Percentiles rank a stretch among this genome's conserved stretches.
These are phyloP conservation scores for Schizonepeta tenuifolia DNA, from an alignment of 257 asterid species.

Conservation along the genomic window DNA sequence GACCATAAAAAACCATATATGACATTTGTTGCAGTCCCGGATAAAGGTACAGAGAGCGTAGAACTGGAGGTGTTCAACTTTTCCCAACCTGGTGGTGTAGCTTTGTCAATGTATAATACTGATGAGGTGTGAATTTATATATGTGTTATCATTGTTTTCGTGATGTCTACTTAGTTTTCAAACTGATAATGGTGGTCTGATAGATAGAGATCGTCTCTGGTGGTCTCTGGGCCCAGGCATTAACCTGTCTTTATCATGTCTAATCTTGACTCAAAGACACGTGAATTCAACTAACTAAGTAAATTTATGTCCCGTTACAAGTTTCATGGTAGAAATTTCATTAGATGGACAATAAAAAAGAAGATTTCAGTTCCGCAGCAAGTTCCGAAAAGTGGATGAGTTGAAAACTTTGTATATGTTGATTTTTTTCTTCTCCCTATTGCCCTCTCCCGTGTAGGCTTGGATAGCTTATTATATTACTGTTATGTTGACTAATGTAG, in stretches of 20 bases:
- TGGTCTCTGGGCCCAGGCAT: background rate
- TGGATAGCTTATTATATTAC: background rate
- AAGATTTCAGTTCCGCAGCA: background rate
- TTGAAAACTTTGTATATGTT: background rate
- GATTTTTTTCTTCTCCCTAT: background rate
- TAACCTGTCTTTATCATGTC: background rate
- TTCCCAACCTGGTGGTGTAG: conserved; percentile 68
- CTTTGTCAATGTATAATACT: conserved; percentile 73
- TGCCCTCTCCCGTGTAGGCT: background rate
- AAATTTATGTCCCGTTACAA: background rate
- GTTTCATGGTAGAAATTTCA: background rate
- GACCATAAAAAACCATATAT: conserved; percentile 7
- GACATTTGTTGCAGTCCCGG: conserved; percentile 53
- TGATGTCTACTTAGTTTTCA: background rate
- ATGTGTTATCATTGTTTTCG: conserved; percentile 11
- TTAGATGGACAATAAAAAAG: background rate
- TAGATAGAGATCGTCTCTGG: background rate
- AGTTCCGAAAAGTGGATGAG: background rate
- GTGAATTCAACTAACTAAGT: background rate
- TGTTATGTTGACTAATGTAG: background rate
- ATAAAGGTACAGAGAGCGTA: conserved; percentile 38
- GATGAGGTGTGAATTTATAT: conserved; percentile 57
- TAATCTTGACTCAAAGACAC: background rate
- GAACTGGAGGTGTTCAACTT: conserved; percentile 69
- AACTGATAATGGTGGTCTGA: background rate